A percentile compares a stretch with the other conserved stretches of the same genome.
phyloP scores from a whole-genome alignment of 306 rosid species.

The Phaseolus lunatus region DNA sequence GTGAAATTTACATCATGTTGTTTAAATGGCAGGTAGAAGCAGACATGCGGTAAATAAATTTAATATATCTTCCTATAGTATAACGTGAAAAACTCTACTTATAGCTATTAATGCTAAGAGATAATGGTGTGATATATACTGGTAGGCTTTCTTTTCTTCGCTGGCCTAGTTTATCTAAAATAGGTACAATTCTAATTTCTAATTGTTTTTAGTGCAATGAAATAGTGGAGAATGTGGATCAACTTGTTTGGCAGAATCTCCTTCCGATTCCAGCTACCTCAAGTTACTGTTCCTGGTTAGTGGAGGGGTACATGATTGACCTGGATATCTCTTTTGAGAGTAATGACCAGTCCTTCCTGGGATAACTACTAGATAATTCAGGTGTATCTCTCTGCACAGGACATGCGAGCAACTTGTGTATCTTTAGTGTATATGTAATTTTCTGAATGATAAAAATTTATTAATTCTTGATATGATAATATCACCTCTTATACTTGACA shows the following conservation, averaged over 20 bases:
- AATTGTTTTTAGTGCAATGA: constrained; percentile 37
- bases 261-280: constrained; percentile 46
- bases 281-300: constrained; percentile 47
- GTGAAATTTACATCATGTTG: constrained; percentile 35
- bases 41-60: background rate
- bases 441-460: constrained; percentile 29
- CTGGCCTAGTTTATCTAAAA: constrained; percentile 37
- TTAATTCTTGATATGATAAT: constrained; percentile 43
- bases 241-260: constrained; percentile 49
- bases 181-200: constrained; percentile 35
- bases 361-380: constrained; percentile 41
- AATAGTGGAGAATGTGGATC: constrained; percentile 44
- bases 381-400: constrained; percentile 48
- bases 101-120: background rate
- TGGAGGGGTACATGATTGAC: constrained; percentile 39
- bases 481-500: constrained; percentile 11
- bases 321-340: constrained; percentile 40
- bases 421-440: constrained; percentile 45
- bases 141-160: constrained; percentile 41
- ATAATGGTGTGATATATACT: constrained; percentile 17
- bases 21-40: background rate
- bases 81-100: background rate
- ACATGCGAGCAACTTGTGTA: constrained; percentile 42
- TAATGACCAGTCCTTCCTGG: background rate
- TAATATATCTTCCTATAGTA: background rate